Evolutionary conservation across 805 yeast genomes (phyloP), one percentile per base, ranked within the genome.

Genomic region (Wickerhamiella lipophila): DNA sequence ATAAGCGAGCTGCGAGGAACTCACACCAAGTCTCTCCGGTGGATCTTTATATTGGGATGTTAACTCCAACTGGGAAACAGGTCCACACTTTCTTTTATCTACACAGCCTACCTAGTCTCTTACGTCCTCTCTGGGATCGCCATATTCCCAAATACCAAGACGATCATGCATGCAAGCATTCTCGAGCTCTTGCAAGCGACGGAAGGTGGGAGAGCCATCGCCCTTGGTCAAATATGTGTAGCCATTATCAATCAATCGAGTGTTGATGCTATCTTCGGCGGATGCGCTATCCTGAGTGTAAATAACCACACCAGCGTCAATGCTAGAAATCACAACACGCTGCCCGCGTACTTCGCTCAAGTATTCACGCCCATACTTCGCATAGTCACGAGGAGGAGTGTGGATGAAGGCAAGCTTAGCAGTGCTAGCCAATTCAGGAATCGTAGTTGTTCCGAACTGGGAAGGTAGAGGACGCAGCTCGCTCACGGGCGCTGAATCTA

Each of bases 121-220:
- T 4, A 77, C 81, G 49, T 76, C 81, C 49, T 70, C 77, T 34
- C 79, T 73, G 32, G 82, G 74, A 59, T 81, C 86, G 46, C 88
- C 88, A 56, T 75, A 78, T 63, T 78, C 77, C 88, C 88, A 81
- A 60, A 83, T 79, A 3, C 87, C 87, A 18, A 64, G 58, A 52
- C 76, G 78, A 27, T 57, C 62, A 15, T 62, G 47, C 59, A 71
- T 75, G 25, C 86, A 86, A 6, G 54, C 56, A 16, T 56, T 51
- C 62, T 81, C 81, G 2, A 69, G 67, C 27, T 59, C 63, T 44
- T 66, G 50, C 47, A 78, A 61, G 6, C 61, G 66, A 27, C 67
- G 66, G 42, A 65, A 67, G 21, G 79, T 80, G 42, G 79, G 67
- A 9, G 75, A 85, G 8, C 36, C 38, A n/a, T 26, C 40, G 3